Evolutionary conservation across 352 stramenopile genomes (phyloP), one percentile per base, ranked within the genome.

Genomic region (Pythium scleroteichum): DNA sequence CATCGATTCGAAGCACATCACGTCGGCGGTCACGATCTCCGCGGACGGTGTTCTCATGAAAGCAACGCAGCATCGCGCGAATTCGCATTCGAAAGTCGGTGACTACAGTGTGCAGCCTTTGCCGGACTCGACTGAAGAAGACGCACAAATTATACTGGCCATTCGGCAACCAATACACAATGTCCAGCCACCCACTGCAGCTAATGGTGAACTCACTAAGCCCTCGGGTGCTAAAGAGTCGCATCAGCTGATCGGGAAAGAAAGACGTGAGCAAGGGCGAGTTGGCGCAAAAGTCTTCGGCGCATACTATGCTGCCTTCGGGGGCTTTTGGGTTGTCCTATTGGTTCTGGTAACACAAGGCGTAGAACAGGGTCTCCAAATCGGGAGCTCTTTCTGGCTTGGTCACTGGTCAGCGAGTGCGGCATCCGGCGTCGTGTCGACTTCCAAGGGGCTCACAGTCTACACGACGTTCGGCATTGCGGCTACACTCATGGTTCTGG

Each of bases 1-100:
- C 23, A 59, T 59, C 33, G 26, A 39, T 16, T 59, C 39, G 39
- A 23, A 50, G 5, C 9, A 32, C 27, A 29, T 38, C 20, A 46
- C 44, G 10, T 23, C n/a, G 10, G 44, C n/a, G 10, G 12, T 24
- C n/a, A 50, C n/a, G 44, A 50, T 50, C 44, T 17, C 16, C 12
- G 44, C n/a, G 14, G n/a, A 8, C 5, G 44, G 44, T 23, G 14
- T 6, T 4, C 17, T 50, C 6, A 16, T 27, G 95, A 50, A 72
- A 29, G 63, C 86, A 45, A 35, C 10, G 29, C 29, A 35, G 29
- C 29, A 10, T 64, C 14, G 14, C 29, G 5, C 29, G 29, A 35
- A 35, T 5, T 10, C 29, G 10, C 29, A 5, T 10, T 10, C 29
- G 5, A 5, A 35, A 35, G 29, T 35, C 29, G 10, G 29, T 35